Base-by-base conservation (phyloP, 2,329 filamentous ascomycete genomes). In the Pezizomycotina sp. region DNA sequence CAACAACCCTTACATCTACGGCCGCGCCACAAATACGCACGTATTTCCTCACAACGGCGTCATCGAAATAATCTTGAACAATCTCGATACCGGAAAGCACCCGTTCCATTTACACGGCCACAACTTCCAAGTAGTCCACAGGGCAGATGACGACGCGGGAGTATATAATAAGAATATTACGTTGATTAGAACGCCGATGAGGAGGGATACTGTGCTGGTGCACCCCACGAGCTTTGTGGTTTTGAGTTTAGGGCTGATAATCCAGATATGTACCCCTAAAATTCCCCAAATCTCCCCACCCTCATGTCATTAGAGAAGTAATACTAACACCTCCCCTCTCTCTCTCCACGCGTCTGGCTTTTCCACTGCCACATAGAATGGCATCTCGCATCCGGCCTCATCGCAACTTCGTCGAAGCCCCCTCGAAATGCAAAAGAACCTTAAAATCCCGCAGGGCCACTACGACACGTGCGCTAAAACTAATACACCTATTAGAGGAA, bases 341-440 rank as follows among this genome's bases (percentile, higher is more conserved):
- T 78, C 50, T 79, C 79, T 47, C 71, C 75, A 7, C 74, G 73
- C 47, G 50, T 55, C 42, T 60, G 62, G 62, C 50, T 62, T 9
- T 63, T 61, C 50, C 58, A 60, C 50, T 61, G 56, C 56, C 79
- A 86, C 53, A 75, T 84, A 34, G 76, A 80, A 52, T 86, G 76
- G 76, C 77, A 82, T 52, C 62, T 79, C 38, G 59, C 65, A 1
- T 71, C 70, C 3, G 77, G 77, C n/a, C 62, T 81, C 2, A 61
- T 71, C 3, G 66, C 71, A 15, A 72, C 70, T 1, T 80, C 46
- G 56, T 77, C 43, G 74, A 77, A 55, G 66, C 69, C 0, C 74
- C 73, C 0, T 52, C 3, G 64, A 70, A 12, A 52, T 89, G 0
- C 77, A 83, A 50, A 55, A 66, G 41, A 60, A 56, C 0, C 48